Evolutionary conservation across 805 yeast species (phyloP).

Genomic region (Danielozyma ontarioensis): DNA sequence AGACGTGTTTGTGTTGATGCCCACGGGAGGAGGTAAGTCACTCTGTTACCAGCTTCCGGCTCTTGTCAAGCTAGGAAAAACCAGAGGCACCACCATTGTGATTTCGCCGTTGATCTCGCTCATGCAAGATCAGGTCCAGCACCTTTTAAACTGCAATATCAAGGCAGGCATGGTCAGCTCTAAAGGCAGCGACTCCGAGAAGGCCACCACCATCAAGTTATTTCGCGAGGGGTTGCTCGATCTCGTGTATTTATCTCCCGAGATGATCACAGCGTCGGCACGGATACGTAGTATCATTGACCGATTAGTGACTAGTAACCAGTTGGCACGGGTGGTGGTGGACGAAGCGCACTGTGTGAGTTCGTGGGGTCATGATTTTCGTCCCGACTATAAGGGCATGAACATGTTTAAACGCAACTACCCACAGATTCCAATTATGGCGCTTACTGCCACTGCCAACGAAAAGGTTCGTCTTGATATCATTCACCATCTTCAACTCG

Average conservation of each 20-base stretch:
- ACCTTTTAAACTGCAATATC: slow-evolving; percentile 60
- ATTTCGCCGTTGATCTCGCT: slow-evolving; percentile 91
- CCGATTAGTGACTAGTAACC: slow-evolving; percentile 46
- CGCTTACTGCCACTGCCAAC: slow-evolving; percentile 95
- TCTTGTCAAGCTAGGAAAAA: slow-evolving; percentile 64
- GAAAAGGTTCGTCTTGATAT: slow-evolving; percentile 85
- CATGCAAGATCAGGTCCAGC: slow-evolving; percentile 96
- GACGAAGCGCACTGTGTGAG: slow-evolving; percentile 99
- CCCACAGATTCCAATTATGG: slow-evolving; percentile 87
- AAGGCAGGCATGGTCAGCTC: slow-evolving; percentile 88
- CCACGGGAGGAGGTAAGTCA: slow-evolving; percentile 98
- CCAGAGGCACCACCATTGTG: slow-evolving; percentile 83
- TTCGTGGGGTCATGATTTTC: slow-evolving; percentile 97
- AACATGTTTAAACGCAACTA: slow-evolving; percentile 65
- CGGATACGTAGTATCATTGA: slow-evolving; percentile 62
- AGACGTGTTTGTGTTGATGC: slow-evolving; percentile 95
- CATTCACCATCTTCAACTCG: slow-evolving; percentile 65
- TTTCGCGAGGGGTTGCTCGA: slow-evolving; percentile 66
- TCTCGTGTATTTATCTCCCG: slow-evolving; percentile 87
- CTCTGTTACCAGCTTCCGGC: slow-evolving; percentile 95
- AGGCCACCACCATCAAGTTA: slow-evolving; percentile 54
- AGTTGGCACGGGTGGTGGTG: slow-evolving; percentile 80
- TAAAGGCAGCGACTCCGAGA: slow-evolving; percentile 57
- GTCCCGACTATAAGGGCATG: slow-evolving; percentile 90
- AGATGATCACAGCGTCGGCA: slow-evolving; percentile 77